A percentile compares a stretch with the other conserved stretches of the same genome.
Conservation (phyloP, 257 asterid genomes). For the Hygrophila difformis region DNA sequence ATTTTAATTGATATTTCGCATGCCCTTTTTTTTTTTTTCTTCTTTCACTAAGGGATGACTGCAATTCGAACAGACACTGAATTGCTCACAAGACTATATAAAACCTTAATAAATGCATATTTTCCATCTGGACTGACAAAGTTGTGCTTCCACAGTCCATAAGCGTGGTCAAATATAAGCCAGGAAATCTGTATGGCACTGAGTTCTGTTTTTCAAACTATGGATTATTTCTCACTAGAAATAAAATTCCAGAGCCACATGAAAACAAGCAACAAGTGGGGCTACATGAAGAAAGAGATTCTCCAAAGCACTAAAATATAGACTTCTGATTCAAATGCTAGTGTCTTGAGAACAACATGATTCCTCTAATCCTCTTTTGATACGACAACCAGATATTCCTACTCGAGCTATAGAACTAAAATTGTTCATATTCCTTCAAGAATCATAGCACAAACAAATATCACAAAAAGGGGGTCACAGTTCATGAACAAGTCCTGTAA, state of each 20-base stretch:
- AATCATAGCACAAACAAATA: constrained; percentile 18
- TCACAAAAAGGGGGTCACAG: constrained; percentile 12
- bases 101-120: no score
- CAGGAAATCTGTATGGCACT: background rate
- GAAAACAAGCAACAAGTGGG: constrained; percentile 18
- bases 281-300: constrained; percentile 47
- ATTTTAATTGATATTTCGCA: no score
- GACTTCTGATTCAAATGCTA: constrained; percentile 34
- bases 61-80: no score
- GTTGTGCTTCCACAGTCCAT: background rate
- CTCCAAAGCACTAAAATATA: constrained; percentile 42
- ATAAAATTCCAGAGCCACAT: constrained; percentile 12
- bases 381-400: constrained; percentile 37
- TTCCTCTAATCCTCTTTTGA: constrained; percentile 54
- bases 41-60: no score
- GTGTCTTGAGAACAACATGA: constrained; percentile 34
- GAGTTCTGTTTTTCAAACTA: background rate
- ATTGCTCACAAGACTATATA: no score
- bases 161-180: no score
- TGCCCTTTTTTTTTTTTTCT: no score
- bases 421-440: constrained; percentile 13
- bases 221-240: background rate
- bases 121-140: background rate
- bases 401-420: constrained; percentile 12
- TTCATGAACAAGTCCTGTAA: constrained; percentile 10